phyloP scores from a whole-genome alignment of 2,329 filamentous ascomycete species.

The Aspergillus unguis region DNA sequence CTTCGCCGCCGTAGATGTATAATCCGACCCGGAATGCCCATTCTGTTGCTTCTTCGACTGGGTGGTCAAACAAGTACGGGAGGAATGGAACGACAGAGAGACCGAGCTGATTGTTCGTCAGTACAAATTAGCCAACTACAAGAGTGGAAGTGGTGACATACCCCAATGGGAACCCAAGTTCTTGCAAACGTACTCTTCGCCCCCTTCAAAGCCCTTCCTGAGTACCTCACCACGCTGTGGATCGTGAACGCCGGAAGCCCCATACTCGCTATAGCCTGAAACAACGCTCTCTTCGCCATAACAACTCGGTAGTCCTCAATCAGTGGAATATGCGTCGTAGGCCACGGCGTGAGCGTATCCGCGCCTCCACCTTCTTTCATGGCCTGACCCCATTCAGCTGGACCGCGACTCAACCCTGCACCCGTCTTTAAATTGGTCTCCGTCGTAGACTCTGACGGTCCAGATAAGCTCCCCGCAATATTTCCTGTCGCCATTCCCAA shows the following conservation, averaged over 20 bases:
- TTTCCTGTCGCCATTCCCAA: constrained; percentile 38
- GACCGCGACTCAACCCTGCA: no score
- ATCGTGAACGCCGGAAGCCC: constrained; percentile 91
- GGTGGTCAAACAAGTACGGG: constrained; percentile 82
- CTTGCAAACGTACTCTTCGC: constrained; percentile 70
- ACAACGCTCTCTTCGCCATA: constrained; percentile 85
- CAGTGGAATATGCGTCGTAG: constrained; percentile 57
- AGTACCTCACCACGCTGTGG: constrained; percentile 87
- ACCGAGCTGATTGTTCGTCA: constrained; percentile 50
- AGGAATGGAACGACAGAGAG: constrained; percentile 76
- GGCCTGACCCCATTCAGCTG: not conserved
- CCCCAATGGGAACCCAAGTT: constrained; percentile 87
- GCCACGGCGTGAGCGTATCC: constrained; percentile 34
- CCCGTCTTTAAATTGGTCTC: no score
- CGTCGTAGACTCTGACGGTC: no score
- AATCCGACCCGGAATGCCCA: constrained; percentile 85
- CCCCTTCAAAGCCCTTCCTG: constrained; percentile 78
- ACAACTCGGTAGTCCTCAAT: constrained; percentile 88
- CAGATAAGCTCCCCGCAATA: constrained; percentile 13
- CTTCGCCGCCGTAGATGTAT: constrained; percentile 64
- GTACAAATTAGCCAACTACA: not conserved
- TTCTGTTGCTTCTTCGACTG: constrained; percentile 87
- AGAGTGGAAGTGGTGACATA: constrained; percentile 48
- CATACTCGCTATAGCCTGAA: constrained; percentile 90
- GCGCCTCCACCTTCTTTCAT: not conserved